Evolutionary conservation across 1,284 basidiomycete genomes (phyloP), one percentile per base, ranked within the genome.

Genomic region (Ganoderma lingzhi): DNA sequence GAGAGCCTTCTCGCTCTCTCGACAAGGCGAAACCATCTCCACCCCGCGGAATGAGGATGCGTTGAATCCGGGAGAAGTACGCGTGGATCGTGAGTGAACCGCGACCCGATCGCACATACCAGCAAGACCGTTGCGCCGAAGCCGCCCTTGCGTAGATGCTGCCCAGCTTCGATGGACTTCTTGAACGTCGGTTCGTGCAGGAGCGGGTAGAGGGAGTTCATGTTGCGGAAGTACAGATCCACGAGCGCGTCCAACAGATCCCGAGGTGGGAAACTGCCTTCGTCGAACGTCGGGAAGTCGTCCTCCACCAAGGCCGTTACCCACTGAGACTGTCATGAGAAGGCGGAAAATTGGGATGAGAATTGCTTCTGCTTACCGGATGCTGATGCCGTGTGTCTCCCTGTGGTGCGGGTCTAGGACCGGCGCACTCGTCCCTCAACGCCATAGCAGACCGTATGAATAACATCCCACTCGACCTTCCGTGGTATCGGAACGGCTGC

Each of bases 141-240:
- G 5, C 86, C 82, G 1, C 83, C 65, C 73, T 93, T 87, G 5
- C 78, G 83, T 17, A 83, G 78, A 77, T 95, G 90, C n/a, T 90
- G 76, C 1, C 86, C 85, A 10, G 87, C 84, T 15, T 78, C 78
- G 48, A 93, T 80, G 51, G 85, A 82, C 12, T 81, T 79, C 67
- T 93, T 87, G 73, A 97, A 96, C n/a, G 88, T 90, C 1, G 89
- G 89, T 0, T 89, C 88, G 77, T 97, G 95, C 2, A 97, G 81
- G 6, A 96, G 81, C 1, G 94, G 93, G 19, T 87, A 79, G 71
- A 88, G 84, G 1, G 80, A 74, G 76, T 96, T 94, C 70, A 87
- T 76, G 48, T 48, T 37, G 35, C 9, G 61, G 61, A 45, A 67
- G 45, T 15, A 72, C 6, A 41, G 32, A 17, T 35, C 32, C 23